phyloP scores from a whole-genome alignment of 371 early-diverging fungal genomes.

The Syncephalastrum racemosum region DNA sequence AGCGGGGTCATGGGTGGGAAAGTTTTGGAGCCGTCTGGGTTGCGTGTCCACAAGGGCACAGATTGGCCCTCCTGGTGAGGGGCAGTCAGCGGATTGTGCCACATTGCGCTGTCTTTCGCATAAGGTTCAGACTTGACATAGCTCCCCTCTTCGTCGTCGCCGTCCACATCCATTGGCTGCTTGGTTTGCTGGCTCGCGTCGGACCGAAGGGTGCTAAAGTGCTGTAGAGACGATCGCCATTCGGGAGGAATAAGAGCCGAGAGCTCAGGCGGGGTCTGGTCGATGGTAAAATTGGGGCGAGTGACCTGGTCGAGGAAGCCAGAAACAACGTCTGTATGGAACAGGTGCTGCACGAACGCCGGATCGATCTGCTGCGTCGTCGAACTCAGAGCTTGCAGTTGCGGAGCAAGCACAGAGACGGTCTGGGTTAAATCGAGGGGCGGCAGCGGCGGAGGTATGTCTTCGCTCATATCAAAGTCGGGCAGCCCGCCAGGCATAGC shows the following conservation, averaged over 20 bases:
- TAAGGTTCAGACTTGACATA: not conserved
- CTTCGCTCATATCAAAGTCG: slow-evolving; percentile 11
- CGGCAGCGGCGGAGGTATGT: slow-evolving; percentile 9
- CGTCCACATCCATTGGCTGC: not conserved
- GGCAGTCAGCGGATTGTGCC: too few relatives aligned
- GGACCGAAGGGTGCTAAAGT: slow-evolving; percentile 3
- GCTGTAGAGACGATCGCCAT: slow-evolving; percentile 18
- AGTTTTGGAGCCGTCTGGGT: slow-evolving; percentile 14
- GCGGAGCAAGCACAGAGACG: slow-evolving; percentile 27
- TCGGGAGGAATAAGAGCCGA: slow-evolving; percentile 17
- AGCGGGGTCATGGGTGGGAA: slow-evolving; percentile 43
- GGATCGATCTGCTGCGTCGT: slow-evolving; percentile 26
- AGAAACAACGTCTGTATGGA: slow-evolving; percentile 26
- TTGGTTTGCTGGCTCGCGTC: slow-evolving; percentile 7
- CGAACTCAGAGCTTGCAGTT: slow-evolving; percentile 25
- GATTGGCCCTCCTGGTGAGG: not conserved
- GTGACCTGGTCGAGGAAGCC: slow-evolving; percentile 20
- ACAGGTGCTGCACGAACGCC: slow-evolving; percentile 27
- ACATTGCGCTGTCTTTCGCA: not conserved
- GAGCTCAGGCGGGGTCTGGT: slow-evolving; percentile 19
- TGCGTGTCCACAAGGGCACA: slow-evolving; percentile 2
- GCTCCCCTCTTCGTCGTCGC: not conserved
- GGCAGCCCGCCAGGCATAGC: slow-evolving; percentile 15
- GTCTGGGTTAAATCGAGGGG: slow-evolving; percentile 14
- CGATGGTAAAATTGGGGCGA: slow-evolving; percentile 17